Base-by-base conservation (phyloP, 345 rosid species). In the Trapa incisa region DNA sequence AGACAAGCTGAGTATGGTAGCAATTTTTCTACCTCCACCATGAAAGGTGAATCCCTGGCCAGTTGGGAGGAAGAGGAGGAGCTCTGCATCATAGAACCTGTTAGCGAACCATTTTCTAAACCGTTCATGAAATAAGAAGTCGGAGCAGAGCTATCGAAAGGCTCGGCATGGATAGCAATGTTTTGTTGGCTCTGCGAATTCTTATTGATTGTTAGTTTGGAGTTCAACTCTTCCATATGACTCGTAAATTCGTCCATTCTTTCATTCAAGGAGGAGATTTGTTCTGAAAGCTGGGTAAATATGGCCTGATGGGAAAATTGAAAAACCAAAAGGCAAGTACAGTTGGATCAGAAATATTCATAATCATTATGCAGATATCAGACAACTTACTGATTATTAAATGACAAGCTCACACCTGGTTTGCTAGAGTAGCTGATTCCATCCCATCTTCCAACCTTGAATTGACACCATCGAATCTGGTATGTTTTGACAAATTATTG, bases 241-340 rank as follows among this genome's bases (percentile, higher is more conserved):
- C 69, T 65, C 14, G 96, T 89, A 77, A 91, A 95, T 77, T 91
- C 99, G 43, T 91, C 97, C 91, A 95, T 89, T 77, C 94, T 84
- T 65, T 89, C 99, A 72, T 83, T 82, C 67, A 95, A 86, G 0
- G 89, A 76, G 47, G 96, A 85, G 67, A 95, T 95, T 72, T 89
- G 99, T 63, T 95, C 96, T 2, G 89, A 89, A 75, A 95, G 97
- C 74, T 87, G 96, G 75, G 91, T 81, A 61, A 87, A 71, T 68
- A 77, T 82, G 68, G 85, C 96, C 99, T 89, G 52, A 37, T 60
- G 17, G 61, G 38, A 37, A 53, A 15, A 57, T 63, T 64, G 72
- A 60, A 22, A 65, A 47, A 71, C 9, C 48, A 65, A 9, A 65
- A 37, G 41, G 41, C 47, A 43, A 65, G 65, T 71, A 63, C 33